A percentile compares a stretch with the other conserved stretches of the same genome.
Evolutionary conservation across 805 yeast genomes (phyloP).

Genomic region (Ogataea ganodermae): DNA sequence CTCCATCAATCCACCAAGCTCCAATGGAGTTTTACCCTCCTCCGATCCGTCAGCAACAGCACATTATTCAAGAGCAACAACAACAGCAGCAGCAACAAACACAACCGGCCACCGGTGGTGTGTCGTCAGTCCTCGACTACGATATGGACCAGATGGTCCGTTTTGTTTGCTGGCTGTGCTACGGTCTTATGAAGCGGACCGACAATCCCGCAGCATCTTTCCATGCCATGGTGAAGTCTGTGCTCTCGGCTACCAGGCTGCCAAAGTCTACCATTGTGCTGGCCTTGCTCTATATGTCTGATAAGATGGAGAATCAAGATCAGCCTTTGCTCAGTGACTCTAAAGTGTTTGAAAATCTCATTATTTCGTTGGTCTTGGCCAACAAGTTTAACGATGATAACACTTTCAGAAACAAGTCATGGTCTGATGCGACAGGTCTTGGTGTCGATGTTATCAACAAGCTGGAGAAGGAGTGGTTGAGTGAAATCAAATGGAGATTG

Average conservation of each 20-base stretch:
- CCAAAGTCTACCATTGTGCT: constrained; percentile 80
- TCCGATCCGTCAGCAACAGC: constrained; percentile 12
- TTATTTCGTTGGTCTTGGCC: constrained; percentile 75
- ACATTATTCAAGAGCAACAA: constrained; percentile 16
- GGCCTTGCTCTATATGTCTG: constrained; percentile 76
- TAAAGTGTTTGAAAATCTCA: constrained; percentile 54
- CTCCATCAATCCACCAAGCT: constrained; percentile 9
- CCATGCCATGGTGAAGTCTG: constrained; percentile 60
- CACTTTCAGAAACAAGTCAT: constrained; percentile 90
- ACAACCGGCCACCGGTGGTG: constrained; percentile 58
- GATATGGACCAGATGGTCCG: constrained; percentile 77
- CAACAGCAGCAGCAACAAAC: constrained; percentile 26
- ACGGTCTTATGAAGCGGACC: constrained; percentile 61
- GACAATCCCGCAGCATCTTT: constrained; percentile 51
- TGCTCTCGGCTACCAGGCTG: constrained; percentile 82
- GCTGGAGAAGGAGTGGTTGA: constrained; percentile 60
- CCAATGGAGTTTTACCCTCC: constrained; percentile 16
- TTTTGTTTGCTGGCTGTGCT: constrained; percentile 74
- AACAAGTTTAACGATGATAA: constrained; percentile 96
- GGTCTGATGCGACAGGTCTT: constrained; percentile 95
- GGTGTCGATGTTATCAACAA: constrained; percentile 58
- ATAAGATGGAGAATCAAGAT: constrained; percentile 44
- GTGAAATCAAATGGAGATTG: constrained; percentile 33
- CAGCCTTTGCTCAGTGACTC: constrained; percentile 34
- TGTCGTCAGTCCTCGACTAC: constrained; percentile 75